Evolutionary conservation across 768 basidiomycete genomes (phyloP).

Genomic region (Mycena amicta): DNA sequence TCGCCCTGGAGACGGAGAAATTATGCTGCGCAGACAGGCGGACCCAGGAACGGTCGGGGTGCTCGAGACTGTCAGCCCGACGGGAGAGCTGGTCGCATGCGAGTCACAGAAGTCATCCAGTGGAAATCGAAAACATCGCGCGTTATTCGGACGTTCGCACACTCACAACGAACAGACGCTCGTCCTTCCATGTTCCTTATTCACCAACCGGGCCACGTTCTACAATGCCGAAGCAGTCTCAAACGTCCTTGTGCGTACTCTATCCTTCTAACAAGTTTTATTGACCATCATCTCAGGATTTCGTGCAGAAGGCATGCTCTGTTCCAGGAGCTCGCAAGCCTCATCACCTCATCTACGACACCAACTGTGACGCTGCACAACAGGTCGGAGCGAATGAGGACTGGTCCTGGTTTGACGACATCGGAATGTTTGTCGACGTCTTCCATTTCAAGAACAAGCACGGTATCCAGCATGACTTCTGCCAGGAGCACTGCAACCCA

Average conservation of each 20-base stretch:
- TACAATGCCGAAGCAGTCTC: constrained; percentile 26
- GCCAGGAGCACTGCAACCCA: constrained; percentile 24
- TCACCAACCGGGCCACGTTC: constrained; percentile 27
- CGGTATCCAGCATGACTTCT: constrained; percentile 16
- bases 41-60: neutral
- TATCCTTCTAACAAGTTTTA: constrained; percentile 2
- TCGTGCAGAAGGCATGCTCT: constrained; percentile 20
- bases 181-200: constrained; percentile 34
- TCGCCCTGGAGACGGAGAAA: neutral
- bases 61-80: too few species aligned
- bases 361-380: constrained; percentile 27
- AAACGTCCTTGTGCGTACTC: constrained; percentile 23
- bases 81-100: neutral
- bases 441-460: constrained; percentile 23
- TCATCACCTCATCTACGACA: constrained; percentile 33
- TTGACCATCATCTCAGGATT: constrained; percentile 2
- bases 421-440: constrained; percentile 25
- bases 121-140: constrained; percentile 18
- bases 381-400: constrained; percentile 7
- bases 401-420: constrained; percentile 12
- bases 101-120: neutral
- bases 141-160: constrained; percentile 25
- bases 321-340: constrained; percentile 18
- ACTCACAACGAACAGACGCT: constrained; percentile 36
- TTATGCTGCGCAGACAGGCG: neutral